Base-by-base conservation (phyloP, 768 basidiomycete species). In the Hortiboletus campestris region DNA sequence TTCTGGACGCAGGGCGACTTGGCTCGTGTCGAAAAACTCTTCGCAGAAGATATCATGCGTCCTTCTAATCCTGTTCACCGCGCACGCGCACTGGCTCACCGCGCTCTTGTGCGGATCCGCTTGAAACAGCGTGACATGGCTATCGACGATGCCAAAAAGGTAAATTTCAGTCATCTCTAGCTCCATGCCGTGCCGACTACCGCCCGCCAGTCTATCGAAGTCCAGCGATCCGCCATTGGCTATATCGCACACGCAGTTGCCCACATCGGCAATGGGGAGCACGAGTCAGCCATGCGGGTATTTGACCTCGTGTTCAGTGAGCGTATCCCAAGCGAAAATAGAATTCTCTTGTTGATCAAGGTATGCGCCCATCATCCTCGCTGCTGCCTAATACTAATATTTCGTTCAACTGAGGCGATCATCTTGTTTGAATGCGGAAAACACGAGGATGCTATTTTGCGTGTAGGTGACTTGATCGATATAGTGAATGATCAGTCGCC, bases 331-430 rank as follows among this genome's bases (percentile, higher is more conserved):
- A 25, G 5, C 6, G 57, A 61, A 29, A 52, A 19, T 6, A 44
- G 16, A 12, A 31, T 47, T 45, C 46, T 61, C n/a, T 45, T 61
- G 31, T 42, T 55, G 6, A 53, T 61, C 22, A 61, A 55, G 52
- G 59, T 51, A 32, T 38, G 25, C 14, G 34, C 22, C 8, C 9
- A 6, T 8, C 4, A 17, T 40, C 11, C 3, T 25, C n/a, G 17
- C 22, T 51, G 25, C 25, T 25, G 25, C 25, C 25, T 25, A 25
- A 9, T 34, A n/a, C 16, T 4, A 1, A 22, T n/a, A 0, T n/a
- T 16, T 16, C 12, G 6, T 11, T 35, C 17, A 19, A 3, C 6
- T 20, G 11, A 56, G 55, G 50, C 55, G 16, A 20, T 40, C 20
- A 25, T 56, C 8, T 16, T 51, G 19, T 55, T 50, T 6, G 42